These are phyloP conservation scores for Hemisphaericaspora lyxosophila DNA, from an alignment of 1,139 yeast species.

Conservation along the genomic window DNA sequence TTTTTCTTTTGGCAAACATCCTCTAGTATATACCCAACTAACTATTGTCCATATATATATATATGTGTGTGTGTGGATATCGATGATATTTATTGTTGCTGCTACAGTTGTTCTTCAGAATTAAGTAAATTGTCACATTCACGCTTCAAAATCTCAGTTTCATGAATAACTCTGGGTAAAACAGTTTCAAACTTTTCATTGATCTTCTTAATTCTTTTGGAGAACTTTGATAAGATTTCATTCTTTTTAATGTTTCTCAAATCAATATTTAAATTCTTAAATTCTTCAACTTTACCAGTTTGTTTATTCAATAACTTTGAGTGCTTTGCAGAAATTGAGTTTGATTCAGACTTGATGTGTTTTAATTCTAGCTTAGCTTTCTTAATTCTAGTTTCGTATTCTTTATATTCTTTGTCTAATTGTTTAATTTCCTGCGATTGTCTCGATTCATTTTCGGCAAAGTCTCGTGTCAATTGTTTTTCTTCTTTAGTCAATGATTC, in stretches of 20 bases:
- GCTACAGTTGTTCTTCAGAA: constrained; percentile 2
- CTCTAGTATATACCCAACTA: no score
- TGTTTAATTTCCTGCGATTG: constrained; percentile 23
- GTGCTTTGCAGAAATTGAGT: constrained; percentile 22
- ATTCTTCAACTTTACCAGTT: constrained; percentile 25
- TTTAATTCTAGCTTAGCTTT: constrained; percentile 25
- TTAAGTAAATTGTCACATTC: constrained; percentile 13
- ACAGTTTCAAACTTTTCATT: constrained; percentile 41
- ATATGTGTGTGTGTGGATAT: no score
- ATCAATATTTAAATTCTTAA: constrained; percentile 26
- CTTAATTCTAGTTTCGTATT: constrained; percentile 28
- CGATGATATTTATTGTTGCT: no score
- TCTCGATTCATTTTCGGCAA: constrained; percentile 21
- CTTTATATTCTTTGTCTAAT: constrained; percentile 24
- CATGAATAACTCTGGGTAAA: constrained; percentile 32
- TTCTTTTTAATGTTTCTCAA: constrained; percentile 30
- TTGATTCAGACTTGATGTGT: constrained; percentile 23
- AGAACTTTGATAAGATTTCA: constrained; percentile 27
- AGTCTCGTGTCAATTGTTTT: constrained; percentile 18
- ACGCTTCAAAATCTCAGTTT: constrained; percentile 16
- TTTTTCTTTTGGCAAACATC: no score
- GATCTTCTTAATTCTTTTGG: constrained; percentile 29
- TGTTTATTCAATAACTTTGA: constrained; percentile 30
- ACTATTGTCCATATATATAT: constrained; percentile 6
- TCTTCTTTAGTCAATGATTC: constrained; percentile 18